Conservation (phyloP, 2,329 filamentous ascomycete genomes). For the Ophiocordyceps camponoti-saundersi region DNA sequence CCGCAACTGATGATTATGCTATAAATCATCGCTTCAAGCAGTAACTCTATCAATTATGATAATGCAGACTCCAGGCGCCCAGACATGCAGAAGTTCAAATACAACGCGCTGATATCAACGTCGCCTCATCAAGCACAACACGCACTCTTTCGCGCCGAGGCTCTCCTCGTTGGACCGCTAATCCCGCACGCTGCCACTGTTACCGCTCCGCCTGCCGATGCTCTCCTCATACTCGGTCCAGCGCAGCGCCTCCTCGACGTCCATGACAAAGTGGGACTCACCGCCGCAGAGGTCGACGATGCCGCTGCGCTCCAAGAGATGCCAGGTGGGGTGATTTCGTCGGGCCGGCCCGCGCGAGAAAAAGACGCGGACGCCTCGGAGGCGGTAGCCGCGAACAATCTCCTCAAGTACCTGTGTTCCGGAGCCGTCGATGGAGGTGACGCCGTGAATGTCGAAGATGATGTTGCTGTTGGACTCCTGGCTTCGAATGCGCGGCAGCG, state of each 20-base stretch:
- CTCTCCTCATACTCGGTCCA: conserved; percentile 58
- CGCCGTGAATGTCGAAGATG: conserved; percentile 96
- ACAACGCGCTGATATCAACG: background rate
- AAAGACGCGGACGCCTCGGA: conserved; percentile 59
- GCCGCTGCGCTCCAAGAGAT: conserved; percentile 58
- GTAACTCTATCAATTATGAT: too few species aligned
- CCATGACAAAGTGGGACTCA: conserved; percentile 57
- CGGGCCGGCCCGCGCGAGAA: conserved; percentile 42
- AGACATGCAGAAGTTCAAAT: too few species aligned
- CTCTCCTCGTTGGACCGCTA: conserved; percentile 1
- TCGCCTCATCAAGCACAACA: background rate
- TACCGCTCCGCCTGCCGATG: conserved; percentile 10
- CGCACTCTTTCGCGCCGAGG: conserved; percentile 2
- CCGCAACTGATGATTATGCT: too few species aligned
- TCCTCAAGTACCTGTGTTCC: conserved; percentile 83
- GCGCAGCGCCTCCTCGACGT: conserved; percentile 70
- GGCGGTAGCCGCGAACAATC: conserved; percentile 69
- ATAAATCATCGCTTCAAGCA: too few species aligned
- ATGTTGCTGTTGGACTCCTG: conserved; percentile 79
- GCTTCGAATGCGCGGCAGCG: conserved; percentile 60
- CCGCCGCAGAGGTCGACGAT: conserved; percentile 77
- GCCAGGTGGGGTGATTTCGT: conserved; percentile 42
- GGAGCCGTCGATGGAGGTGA: conserved; percentile 83
- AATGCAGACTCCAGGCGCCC: too few species aligned
- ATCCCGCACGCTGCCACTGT: background rate